phyloP scores from a whole-genome alignment of 2,329 filamentous ascomycete species.

The Aspergillus unguis region DNA sequence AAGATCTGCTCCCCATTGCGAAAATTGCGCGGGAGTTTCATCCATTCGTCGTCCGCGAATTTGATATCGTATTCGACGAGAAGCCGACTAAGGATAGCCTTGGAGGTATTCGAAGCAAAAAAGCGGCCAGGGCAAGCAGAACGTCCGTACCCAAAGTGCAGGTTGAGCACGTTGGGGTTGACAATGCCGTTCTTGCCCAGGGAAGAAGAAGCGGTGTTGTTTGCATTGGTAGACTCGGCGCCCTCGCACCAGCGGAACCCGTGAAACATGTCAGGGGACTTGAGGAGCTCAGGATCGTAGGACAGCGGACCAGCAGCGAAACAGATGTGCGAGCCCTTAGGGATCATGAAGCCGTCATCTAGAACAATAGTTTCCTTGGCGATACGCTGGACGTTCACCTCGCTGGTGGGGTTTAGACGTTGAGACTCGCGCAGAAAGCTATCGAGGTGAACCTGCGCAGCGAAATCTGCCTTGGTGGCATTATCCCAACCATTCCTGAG shows the following conservation, averaged over 20 bases:
- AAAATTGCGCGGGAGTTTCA: slow-evolving; percentile 22
- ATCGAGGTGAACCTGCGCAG: slow-evolving; percentile 22
- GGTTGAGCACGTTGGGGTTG: slow-evolving; percentile 17
- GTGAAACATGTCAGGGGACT: slow-evolving; percentile 22
- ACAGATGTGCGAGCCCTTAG: slow-evolving; percentile 26
- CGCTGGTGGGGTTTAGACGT: slow-evolving; percentile 26
- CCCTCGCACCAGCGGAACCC: slow-evolving; percentile 29
- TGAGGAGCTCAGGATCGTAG: slow-evolving; percentile 24
- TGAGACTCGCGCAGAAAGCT: slow-evolving; percentile 32
- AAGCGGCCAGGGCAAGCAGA: slow-evolving; percentile 27
- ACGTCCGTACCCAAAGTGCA: slow-evolving; percentile 29
- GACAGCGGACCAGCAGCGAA: slow-evolving; percentile 29
- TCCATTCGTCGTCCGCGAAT: slow-evolving; percentile 17
- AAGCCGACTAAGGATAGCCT: slow-evolving; percentile 27
- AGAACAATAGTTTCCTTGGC: slow-evolving; percentile 23
- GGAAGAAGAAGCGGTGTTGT: no score
- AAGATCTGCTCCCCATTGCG: slow-evolving; percentile 30
- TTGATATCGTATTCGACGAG: slow-evolving; percentile 31
- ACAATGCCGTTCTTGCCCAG: slow-evolving; percentile 18
- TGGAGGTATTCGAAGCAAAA: slow-evolving; percentile 23
- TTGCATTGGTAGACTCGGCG: slow-evolving; percentile 3
- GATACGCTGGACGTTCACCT: slow-evolving; percentile 31
- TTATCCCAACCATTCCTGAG: slow-evolving; percentile 25
- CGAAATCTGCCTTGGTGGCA: slow-evolving; percentile 20
- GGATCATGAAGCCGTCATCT: slow-evolving; percentile 24